phyloP scores from a whole-genome alignment of 202 grass and related monocot genomes.

The Panicum virgatum region DNA sequence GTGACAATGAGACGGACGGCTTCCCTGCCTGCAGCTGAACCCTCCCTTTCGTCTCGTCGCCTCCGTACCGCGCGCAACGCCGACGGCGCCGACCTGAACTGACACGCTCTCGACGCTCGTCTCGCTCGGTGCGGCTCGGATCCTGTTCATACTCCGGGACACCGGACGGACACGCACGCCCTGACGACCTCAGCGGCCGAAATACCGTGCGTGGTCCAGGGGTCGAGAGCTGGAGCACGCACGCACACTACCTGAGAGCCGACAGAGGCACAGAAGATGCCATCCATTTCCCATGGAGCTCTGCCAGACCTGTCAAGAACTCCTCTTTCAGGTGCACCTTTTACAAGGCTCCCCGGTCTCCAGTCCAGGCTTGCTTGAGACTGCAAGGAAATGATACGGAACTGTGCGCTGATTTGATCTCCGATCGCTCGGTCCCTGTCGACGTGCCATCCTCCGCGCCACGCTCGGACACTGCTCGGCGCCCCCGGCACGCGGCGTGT shows the following conservation, averaged over 20 bases:
- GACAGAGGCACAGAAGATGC: neutral
- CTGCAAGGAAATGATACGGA: neutral
- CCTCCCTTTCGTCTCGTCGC: slow-evolving; percentile 31
- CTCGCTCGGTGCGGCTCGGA: neutral
- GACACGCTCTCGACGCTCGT: neutral
- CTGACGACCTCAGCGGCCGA: neutral
- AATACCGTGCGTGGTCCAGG: too few relatives aligned
- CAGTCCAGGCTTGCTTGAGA: too few relatives aligned
- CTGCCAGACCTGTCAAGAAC: neutral
- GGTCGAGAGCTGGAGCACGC: neutral
- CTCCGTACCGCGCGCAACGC: neutral
- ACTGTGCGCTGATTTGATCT: slow-evolving; percentile 11
- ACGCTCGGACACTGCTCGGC: neutral
- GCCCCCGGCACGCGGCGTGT: neutral
- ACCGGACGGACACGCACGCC: neutral
- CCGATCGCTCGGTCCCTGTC: neutral
- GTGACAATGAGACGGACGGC: slow-evolving; percentile 36
- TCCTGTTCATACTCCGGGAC: neutral
- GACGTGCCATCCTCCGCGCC: neutral
- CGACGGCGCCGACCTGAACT: neutral
- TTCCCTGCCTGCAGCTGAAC: slow-evolving; percentile 40
- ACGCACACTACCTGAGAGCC: neutral
- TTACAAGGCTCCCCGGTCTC: too few relatives aligned
- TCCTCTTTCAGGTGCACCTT: neutral
- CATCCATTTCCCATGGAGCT: neutral